phyloP scores from a whole-genome alignment of 2,329 filamentous ascomycete species.

The Pestalotiopsis sp. region DNA sequence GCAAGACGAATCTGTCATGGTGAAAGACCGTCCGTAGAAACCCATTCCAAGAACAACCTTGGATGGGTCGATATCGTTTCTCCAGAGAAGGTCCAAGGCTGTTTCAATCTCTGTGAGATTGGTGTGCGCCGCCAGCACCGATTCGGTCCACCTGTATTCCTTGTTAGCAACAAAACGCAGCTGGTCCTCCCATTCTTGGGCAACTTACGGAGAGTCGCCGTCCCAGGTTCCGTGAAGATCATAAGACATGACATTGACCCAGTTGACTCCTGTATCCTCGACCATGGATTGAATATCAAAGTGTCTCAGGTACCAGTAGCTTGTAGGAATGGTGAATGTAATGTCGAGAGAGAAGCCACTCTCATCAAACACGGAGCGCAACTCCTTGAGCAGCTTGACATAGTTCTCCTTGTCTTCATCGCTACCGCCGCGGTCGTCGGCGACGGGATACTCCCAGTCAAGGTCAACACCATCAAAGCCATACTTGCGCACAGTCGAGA shows the following conservation, averaged over 20 bases:
- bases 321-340: conserved; percentile 18
- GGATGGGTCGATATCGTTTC: conserved; percentile 38
- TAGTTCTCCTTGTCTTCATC: conserved; percentile 22
- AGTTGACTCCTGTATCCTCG: conserved; percentile 12
- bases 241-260: conserved; percentile 37
- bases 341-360: conserved; percentile 15
- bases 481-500: conserved; percentile 25
- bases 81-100: conserved; percentile 46
- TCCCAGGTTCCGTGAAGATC: conserved; percentile 46
- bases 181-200: neutral
- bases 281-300: conserved; percentile 28
- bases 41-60: conserved; percentile 45
- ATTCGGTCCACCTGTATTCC: conserved; percentile 31
- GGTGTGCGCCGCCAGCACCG: conserved; percentile 39
- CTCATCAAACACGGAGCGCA: conserved; percentile 18
- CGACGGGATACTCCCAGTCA: conserved; percentile 13
- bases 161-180: neutral
- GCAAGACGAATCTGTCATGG: conserved; percentile 20
- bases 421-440: conserved; percentile 25
- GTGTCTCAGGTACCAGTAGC: conserved; percentile 26
- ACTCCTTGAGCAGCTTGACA: conserved; percentile 25
- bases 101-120: conserved; percentile 49
- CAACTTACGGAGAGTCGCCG: conserved; percentile 11
- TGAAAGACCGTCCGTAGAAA: conserved; percentile 41
- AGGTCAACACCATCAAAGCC: conserved; percentile 20